Evolutionary conservation across 495 filamentous ascomycete genomes (phyloP), one percentile per base, ranked within the genome.

Genomic region (Tuber indicum): DNA sequence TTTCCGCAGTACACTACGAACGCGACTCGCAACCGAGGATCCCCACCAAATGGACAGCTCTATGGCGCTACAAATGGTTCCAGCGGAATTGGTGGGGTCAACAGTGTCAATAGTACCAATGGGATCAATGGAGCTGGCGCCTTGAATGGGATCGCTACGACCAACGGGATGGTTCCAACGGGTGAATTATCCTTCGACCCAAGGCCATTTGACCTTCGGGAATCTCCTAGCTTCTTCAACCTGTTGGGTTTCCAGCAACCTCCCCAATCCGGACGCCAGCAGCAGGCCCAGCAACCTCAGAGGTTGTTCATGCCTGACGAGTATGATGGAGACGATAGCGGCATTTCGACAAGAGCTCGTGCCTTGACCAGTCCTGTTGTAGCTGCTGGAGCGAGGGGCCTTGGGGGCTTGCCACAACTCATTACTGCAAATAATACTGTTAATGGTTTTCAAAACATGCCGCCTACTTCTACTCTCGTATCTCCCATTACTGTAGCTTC

Each of bases 371-470:
- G 74, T 16, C 78, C 78, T 45, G 66, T 78, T 7, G 73, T 76
- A 10, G 74, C 62, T 39, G 71, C 71, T 39, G 71, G 71, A 12
- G 71, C 73, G 41, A 76, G 77, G 23, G 74, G 78, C 43, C 78
- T 80, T 36, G 46, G 77, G 49, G 73, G 76, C 58, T 72, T 80
- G 42, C 81, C 81, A 41, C 81, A 80, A 19, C 81, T 83, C 26
- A 76, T 81, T n/a, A 83, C 81, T 41, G 72, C 75, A 21, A 78
- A 66, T 79, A 76, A 5, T n/a, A 32, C 74, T 21, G 77, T 71
- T 39, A 78, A 75, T 71, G 52, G 72, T 72, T 83, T 78, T 58
- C 36, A 73, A 17, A 75, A 77, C 23, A 44, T 66, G 58, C 58
- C 58, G 58, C 58, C 58, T 17, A 32, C 58, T 32, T 66, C 58